These are phyloP conservation scores for Pestalotiopsis sp. DNA, from an alignment of 2,329 filamentous ascomycete species.

Conservation along the genomic window DNA sequence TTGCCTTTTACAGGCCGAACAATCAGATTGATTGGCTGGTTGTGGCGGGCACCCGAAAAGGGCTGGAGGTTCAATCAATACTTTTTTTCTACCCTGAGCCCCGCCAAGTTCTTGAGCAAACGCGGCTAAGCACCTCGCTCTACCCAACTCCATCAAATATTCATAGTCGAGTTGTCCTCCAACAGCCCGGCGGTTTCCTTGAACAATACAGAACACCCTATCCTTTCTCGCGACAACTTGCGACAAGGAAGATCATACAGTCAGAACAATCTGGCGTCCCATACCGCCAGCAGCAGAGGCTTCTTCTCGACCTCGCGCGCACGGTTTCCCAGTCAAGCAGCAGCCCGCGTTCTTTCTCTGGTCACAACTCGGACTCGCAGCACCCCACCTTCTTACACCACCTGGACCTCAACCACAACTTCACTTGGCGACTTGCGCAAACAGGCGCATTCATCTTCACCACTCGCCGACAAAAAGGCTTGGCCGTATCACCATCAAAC, in stretches of 20 bases:
- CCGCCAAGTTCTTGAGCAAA: background rate
- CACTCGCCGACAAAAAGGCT: background rate
- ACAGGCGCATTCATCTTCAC: background rate
- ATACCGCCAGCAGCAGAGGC: background rate
- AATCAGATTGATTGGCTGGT: background rate
- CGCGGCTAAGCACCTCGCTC: background rate
- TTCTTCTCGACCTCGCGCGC: background rate
- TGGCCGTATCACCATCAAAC: background rate
- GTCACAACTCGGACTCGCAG: background rate
- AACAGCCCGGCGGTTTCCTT: background rate
- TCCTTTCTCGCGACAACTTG: background rate
- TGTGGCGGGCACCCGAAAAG: background rate
- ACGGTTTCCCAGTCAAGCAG: background rate
- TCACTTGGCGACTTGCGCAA: background rate
- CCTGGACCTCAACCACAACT: background rate
- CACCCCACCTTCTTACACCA: background rate
- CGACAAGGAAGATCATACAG: background rate
- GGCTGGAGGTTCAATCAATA: background rate
- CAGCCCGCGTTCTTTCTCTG: background rate
- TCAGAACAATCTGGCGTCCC: background rate
- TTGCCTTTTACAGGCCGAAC: background rate
- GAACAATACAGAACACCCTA: background rate
- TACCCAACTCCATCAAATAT: background rate
- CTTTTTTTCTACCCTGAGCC: background rate
- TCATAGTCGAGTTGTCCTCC: background rate